Evolutionary conservation across 164 flowering plant species (phyloP).

Genomic region (Macadamia tetraphylla): DNA sequence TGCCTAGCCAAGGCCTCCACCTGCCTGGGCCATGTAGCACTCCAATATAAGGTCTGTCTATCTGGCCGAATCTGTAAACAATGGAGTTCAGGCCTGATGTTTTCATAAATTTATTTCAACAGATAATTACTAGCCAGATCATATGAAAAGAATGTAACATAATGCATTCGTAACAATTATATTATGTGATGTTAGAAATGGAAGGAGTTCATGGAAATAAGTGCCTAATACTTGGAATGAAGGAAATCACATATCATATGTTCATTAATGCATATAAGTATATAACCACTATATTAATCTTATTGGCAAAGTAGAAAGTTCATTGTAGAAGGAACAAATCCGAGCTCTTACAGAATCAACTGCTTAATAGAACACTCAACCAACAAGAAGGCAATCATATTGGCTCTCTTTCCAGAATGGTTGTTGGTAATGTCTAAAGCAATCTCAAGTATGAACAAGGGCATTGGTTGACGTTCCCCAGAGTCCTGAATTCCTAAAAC

Average conservation of each 20-base stretch:
- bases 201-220: not conserved
- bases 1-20: constrained; percentile 89
- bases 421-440: too few relatives aligned
- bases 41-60: constrained; percentile 97
- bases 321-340: not conserved
- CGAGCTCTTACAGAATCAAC: too few relatives aligned
- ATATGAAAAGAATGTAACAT: not conserved
- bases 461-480: too few relatives aligned
- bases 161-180: not conserved
- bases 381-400: too few relatives aligned
- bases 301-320: not conserved
- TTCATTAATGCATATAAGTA: not conserved
- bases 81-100: not conserved
- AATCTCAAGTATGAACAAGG: too few relatives aligned
- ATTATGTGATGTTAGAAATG: not conserved
- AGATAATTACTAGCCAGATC: not conserved
- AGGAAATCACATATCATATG: not conserved
- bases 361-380: too few relatives aligned
- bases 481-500: too few relatives aligned
- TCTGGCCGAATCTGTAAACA: constrained; percentile 84
- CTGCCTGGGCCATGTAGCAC: constrained; percentile 99
- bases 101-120: not conserved
- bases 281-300: not conserved
- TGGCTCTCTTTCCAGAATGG: too few relatives aligned
- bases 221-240: too few relatives aligned